Evolutionary conservation across 129 eudicot species (phyloP), one percentile per base, ranked within the genome.

Genomic region (Smallanthus sonchifolius): DNA sequence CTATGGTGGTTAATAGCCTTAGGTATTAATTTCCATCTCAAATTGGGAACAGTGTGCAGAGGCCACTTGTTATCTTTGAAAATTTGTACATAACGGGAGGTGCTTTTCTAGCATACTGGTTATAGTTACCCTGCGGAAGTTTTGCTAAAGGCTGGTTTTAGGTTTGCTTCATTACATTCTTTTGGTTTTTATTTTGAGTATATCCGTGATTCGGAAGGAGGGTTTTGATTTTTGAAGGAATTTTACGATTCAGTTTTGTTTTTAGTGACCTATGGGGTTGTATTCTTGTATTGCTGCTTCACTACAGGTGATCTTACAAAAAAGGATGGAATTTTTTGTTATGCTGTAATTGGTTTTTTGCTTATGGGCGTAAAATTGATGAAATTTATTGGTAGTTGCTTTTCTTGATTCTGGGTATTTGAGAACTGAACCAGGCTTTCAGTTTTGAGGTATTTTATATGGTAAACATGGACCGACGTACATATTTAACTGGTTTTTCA

Each of bases 401-500:
- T 65, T 52, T 45, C 28, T 62, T 78, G 43, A 49, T 56, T 37
- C 15, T 66, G 67, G 86, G 79, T 75, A 65, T 73, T 42, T 60
- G 75, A 36, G 75, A 65, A 60, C 35, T 67, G 77, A 74, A 28
- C 51, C 32, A 45, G 73, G 79, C 74, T 56, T 71, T 71, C 37
- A 39, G 7, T 10, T 67, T 43, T 67, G 48, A 47, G 59, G 44
- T 56, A 15, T 34, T 48, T 60, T 77, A 14, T 68, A 77, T 74
- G 75, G 81, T 73, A 57, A 65, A 69, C 74, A 72, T 30, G 74
- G 59, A 43, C 61, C 42, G 64, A 62, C 72, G 24, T 36, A 17
- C 70, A 54, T 76, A 55, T 52, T 80, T 74, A 70, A 67, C 72
- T 85, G 87, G 96, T 70, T 89, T 86, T 89, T 81, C 98, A 92